Base-by-base conservation (phyloP, 768 basidiomycete species). In the Tylopilus plumbeoviolaceoides region DNA sequence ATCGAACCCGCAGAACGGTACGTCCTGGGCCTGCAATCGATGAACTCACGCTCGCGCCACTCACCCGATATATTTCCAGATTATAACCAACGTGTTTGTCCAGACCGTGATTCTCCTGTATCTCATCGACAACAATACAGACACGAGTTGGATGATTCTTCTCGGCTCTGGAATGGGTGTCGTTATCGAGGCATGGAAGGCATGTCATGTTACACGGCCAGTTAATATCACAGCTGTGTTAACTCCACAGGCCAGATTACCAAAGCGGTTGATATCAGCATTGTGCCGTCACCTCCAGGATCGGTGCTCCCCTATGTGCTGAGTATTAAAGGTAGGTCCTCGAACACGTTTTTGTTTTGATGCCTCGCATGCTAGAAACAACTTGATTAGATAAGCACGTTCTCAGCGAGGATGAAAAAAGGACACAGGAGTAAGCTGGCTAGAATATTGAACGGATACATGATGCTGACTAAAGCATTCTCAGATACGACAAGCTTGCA, bases 111-210 rank as follows among this genome's bases (percentile, higher is more conserved):
- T 97, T 62, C 75, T 95, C 30, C 77, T 98, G 18, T 98, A 97
- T 72, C 86, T 98, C 60, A 84, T 95, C 61, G 95, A 97, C 73
- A 95, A 94, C 68, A 91, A 90, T 60, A 85, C 91, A 48, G 90
- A 98, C 67, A 99, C 95, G 28, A 92, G 87, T 63, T 95, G 91
- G 88, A 98, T 98, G 91, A 98, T 98, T 69, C 79, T 98, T 23
- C 80, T 93, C 69, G 86, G 89, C 5, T 91, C 89, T 50, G 91
- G 89, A 10, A 80, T 84, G 67, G 89, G 91, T 40, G 79, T 90
- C 40, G 60, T 90, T 28, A 83, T 92, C 52, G 95, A 98, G 71
- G 93, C 91, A 2, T 98, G 94, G 95, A 98, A 98, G 85, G 87
- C 84, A 53, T 50, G 74, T 55, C 51, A 57, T 21, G 21, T 55